phyloP scores from a whole-genome alignment of 2,329 filamentous ascomycete genomes.

The Xenoacremonium recifei region DNA sequence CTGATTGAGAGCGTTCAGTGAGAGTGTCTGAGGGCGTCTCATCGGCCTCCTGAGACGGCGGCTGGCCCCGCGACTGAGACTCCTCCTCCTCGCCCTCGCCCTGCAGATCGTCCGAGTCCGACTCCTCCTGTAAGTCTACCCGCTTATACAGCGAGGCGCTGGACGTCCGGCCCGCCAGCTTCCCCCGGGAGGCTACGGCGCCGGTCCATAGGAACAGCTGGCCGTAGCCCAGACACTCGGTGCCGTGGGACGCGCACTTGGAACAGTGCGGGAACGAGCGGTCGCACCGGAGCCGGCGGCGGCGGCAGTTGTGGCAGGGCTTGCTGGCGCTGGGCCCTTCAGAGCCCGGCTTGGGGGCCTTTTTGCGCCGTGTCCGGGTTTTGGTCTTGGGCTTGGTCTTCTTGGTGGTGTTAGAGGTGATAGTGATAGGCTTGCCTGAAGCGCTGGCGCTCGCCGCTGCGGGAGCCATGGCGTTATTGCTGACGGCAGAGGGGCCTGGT shows the following conservation, averaged over 20 bases:
- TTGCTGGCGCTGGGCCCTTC: no score
- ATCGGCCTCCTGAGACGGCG: not conserved
- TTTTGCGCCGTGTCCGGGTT: conserved; percentile 17
- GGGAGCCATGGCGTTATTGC: conserved; percentile 12
- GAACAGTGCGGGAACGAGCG: conserved; percentile 49
- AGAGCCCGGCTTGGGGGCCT: conserved; percentile 24
- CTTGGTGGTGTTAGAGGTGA: not conserved
- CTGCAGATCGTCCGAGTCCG: no score
- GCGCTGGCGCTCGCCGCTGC: conserved; percentile 5
- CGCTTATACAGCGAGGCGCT: conserved; percentile 32
- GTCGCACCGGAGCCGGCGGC: conserved; percentile 52
- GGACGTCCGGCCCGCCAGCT: conserved; percentile 39
- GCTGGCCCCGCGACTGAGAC: no score
- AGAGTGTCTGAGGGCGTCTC: not conserved
- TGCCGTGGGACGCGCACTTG: conserved; percentile 47
- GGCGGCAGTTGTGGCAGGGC: conserved; percentile 54
- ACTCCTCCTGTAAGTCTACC: no score
- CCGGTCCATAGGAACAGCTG: conserved; percentile 53
- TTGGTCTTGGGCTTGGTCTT: conserved; percentile 20
- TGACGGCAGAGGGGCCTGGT: conserved; percentile 15
- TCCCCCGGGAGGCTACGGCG: conserved; percentile 42
- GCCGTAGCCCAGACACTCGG: conserved; percentile 53
- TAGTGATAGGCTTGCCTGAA: conserved; percentile 9
- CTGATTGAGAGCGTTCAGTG: not conserved
- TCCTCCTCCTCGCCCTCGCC: no score